Percentiles rank a stretch among this genome's conserved stretches.
Evolutionary conservation across 768 basidiomycete genomes (phyloP).

Genomic region (Dacryopinax spathularia): DNA sequence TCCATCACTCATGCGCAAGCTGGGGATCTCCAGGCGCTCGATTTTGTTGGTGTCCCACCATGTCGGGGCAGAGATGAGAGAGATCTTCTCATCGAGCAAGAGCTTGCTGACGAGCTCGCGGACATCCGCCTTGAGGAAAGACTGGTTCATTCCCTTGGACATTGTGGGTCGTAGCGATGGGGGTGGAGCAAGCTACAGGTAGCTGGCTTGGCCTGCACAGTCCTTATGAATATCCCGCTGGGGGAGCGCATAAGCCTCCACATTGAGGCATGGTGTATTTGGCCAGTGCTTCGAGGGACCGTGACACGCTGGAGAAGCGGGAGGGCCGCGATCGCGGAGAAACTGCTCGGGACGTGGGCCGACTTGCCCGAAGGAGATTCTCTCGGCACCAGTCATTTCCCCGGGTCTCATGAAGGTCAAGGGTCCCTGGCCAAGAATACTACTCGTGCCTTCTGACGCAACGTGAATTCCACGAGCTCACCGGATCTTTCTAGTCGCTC

Average conservation of each 20-base stretch:
- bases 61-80: slow-evolving; percentile 47
- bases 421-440: background rate
- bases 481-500: background rate
- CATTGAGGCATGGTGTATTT: background rate
- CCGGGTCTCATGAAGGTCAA: too few species aligned
- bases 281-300: background rate
- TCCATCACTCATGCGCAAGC: slow-evolving; percentile 58
- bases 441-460: background rate
- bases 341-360: background rate
- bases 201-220: background rate
- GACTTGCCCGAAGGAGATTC: background rate
- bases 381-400: background rate
- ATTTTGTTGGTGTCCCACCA: slow-evolving; percentile 58
- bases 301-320: background rate
- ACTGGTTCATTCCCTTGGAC: slow-evolving; percentile 12
- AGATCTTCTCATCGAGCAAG: slow-evolving; percentile 48
- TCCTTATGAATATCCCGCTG: background rate
- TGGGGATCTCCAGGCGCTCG: slow-evolving; percentile 45
- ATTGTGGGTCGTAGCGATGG: background rate
- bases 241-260: background rate
- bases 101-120: slow-evolving; percentile 38
- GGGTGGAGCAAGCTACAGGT: background rate
- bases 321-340: background rate
- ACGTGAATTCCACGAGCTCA: background rate
- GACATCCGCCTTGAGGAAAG: slow-evolving; percentile 41